These are phyloP conservation scores for Phytophthora pseudosyringae DNA, from an alignment of 352 stramenopile genomes.

Conservation along the genomic window DNA sequence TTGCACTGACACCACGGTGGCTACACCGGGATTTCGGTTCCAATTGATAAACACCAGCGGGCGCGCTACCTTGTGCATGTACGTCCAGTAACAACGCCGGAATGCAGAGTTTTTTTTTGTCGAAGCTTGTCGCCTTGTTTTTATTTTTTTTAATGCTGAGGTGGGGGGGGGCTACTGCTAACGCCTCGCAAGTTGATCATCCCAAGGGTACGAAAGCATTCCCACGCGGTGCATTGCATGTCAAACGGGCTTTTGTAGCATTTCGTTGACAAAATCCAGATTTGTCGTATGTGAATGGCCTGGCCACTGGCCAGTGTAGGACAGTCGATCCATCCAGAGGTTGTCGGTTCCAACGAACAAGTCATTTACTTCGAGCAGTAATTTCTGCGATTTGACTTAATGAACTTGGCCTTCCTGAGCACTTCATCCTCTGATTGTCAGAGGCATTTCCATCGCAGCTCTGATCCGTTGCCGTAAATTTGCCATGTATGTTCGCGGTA, in stretches of 20 bases:
- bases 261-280: constrained; percentile 12
- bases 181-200: constrained; percentile 4
- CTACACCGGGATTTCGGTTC: constrained; percentile 1
- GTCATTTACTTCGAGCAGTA: constrained; percentile 16
- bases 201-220: constrained; percentile 2
- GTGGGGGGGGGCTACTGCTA: not conserved
- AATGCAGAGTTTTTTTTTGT: not conserved
- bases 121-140: not conserved
- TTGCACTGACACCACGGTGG: not conserved
- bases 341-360: constrained; percentile 17
- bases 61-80: constrained; percentile 8
- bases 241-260: constrained; percentile 28
- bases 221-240: constrained; percentile 5
- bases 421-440: not conserved
- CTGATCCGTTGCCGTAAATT: not conserved
- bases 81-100: not conserved
- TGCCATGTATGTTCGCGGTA: not conserved
- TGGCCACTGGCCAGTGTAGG: constrained; percentile 3
- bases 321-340: constrained; percentile 13
- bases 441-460: not conserved
- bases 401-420: not conserved
- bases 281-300: constrained; percentile 1
- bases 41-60: constrained; percentile 3
- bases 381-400: not conserved
- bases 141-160: not conserved